Evolutionary conservation across 169 alveolate species (phyloP).

Genomic region (Plasmodium relictum): DNA sequence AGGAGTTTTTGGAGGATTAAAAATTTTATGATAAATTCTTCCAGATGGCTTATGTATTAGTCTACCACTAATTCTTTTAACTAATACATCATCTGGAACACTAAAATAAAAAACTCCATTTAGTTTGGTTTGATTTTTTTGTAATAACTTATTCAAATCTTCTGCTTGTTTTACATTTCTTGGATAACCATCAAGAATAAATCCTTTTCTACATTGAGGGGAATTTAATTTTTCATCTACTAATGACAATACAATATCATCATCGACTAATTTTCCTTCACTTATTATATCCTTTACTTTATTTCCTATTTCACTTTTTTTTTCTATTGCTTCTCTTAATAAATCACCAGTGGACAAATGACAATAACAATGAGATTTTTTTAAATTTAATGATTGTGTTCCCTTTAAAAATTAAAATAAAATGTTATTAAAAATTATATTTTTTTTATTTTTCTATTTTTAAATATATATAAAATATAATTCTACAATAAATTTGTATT

Average conservation of each 20-base stretch:
- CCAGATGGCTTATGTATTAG: conserved; percentile 95
- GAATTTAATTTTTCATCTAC: conserved; percentile 91
- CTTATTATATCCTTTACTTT: conserved; percentile 92
- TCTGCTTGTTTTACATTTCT: conserved; percentile 94
- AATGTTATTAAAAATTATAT: not conserved
- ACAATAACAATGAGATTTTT: conserved; percentile 85
- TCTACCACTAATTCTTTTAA: conserved; percentile 94
- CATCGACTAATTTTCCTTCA: conserved; percentile 94
- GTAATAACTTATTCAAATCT: conserved; percentile 80
- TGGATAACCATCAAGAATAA: conserved; percentile 96
- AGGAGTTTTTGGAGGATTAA: conserved; percentile 93
- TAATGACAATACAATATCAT: conserved; percentile 90
- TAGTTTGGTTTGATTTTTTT: conserved; percentile 76
- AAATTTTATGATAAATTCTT: conserved; percentile 93
- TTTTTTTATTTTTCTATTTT: not conserved
- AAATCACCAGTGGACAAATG: conserved; percentile 87
- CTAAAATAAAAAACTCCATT: conserved; percentile 92
- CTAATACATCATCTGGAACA: conserved; percentile 90
- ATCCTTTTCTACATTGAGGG: conserved; percentile 93
- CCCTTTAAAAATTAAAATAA: conserved; percentile 77
- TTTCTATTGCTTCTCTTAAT: conserved; percentile 83
- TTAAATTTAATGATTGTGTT: conserved; percentile 81
- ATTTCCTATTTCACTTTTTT: conserved; percentile 84
- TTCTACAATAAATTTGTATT: no score
- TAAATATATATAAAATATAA: conserved; percentile 1